Evolutionary conservation across 768 basidiomycete species (phyloP).

Genomic region (Dioszegia hungarica): DNA sequence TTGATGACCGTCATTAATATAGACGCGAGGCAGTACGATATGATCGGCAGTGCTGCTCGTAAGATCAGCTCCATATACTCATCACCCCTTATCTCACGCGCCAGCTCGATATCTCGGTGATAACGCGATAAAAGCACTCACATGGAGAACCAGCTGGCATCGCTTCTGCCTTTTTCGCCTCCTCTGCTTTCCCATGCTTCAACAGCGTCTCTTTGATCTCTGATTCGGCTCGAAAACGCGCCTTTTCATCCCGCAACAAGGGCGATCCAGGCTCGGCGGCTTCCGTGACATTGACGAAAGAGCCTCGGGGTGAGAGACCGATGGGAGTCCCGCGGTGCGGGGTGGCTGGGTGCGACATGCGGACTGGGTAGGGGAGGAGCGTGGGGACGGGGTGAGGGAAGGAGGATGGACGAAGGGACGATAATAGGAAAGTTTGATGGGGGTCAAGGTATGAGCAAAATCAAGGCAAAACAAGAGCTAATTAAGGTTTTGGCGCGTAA

Average conservation of each 20-base stretch:
- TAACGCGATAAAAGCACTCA: conserved; percentile 15
- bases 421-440: too few species aligned
- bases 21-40: conserved; percentile 84
- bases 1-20: conserved; percentile 97
- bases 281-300: conserved; percentile 32
- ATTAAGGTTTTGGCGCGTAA: too few species aligned
- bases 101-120: too few species aligned
- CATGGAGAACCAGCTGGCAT: conserved; percentile 35
- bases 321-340: conserved; percentile 5
- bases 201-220: conserved; percentile 26
- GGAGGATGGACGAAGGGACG: too few species aligned
- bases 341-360: conserved; percentile 30
- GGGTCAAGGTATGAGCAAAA: too few species aligned
- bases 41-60: conserved; percentile 65
- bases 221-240: conserved; percentile 17
- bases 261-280: conserved; percentile 19
- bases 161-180: conserved; percentile 33
- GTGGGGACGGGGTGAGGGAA: too few species aligned
- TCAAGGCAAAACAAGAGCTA: too few species aligned
- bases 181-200: conserved; percentile 14
- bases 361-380: too few species aligned
- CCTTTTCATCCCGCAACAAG: conserved; percentile 26
- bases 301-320: conserved; percentile 34
- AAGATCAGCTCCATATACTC: too few species aligned
- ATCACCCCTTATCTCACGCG: too few species aligned